Percentiles rank a stretch among this genome's conserved stretches.
phyloP scores from a whole-genome alignment of 2,329 filamentous ascomycete species.

The Fusarium temperatum region DNA sequence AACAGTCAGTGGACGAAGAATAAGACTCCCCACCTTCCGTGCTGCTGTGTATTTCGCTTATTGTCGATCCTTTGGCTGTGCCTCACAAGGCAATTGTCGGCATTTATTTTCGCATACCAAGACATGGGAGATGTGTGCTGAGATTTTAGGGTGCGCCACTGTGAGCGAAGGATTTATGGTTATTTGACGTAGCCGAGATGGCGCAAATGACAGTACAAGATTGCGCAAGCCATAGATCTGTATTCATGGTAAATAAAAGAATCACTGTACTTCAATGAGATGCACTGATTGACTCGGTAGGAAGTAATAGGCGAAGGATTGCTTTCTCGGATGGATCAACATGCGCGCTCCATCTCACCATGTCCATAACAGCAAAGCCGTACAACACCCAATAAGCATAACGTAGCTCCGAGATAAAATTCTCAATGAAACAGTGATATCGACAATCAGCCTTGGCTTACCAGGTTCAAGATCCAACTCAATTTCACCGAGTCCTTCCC shows the following conservation, averaged over 20 bases:
- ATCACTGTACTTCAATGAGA: too few relatives aligned
- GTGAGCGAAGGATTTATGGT: not conserved
- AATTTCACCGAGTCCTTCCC: not conserved
- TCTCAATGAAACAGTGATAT: not conserved
- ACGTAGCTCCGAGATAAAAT: not conserved
- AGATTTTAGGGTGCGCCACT: not conserved
- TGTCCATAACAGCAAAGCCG: not conserved
- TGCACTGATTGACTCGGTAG: rapidly evolving
- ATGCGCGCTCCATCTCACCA: not conserved
- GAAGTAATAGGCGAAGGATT: not conserved
- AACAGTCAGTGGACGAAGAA: not conserved
- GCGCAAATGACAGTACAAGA: not conserved
- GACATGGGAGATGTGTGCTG: not conserved
- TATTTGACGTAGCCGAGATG: not conserved
- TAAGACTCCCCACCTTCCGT: not conserved
- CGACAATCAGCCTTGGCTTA: not conserved
- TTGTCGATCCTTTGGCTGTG: not conserved
- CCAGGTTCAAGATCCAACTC: not conserved
- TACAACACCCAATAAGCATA: not conserved
- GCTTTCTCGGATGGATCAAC: not conserved
- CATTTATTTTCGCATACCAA: not conserved
- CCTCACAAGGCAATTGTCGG: not conserved
- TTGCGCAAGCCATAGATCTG: rapidly evolving
- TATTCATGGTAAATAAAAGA: rapidly evolving
- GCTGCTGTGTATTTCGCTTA: not conserved